Conservation (phyloP, 1,139 yeast species). For the Spathaspora jeffriesii region DNA sequence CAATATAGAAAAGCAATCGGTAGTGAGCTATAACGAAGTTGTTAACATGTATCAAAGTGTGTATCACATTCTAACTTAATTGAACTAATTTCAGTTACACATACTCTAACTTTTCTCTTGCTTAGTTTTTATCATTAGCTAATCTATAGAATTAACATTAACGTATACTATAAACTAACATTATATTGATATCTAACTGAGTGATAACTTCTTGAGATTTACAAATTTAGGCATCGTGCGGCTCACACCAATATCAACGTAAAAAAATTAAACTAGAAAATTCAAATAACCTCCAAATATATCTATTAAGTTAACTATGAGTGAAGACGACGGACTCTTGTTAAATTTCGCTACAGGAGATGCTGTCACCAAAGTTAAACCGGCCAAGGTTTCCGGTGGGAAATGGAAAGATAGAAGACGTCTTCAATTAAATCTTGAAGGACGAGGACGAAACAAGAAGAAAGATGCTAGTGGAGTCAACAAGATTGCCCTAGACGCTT, state of each 20-base stretch:
- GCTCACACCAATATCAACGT: constrained; percentile 1
- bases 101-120: too few species aligned
- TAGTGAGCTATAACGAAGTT: not conserved
- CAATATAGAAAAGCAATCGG: too few species aligned
- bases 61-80: too few species aligned
- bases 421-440: constrained; percentile 48
- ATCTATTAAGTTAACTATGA: not conserved
- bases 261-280: not conserved
- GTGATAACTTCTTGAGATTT: not conserved
- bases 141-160: too few species aligned
- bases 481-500: too few species aligned
- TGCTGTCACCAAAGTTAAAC: constrained; percentile 14
- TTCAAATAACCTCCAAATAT: not conserved
- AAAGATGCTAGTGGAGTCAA: constrained; percentile 36
- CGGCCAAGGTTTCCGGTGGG: constrained; percentile 61
- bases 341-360: constrained; percentile 58
- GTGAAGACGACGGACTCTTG: constrained; percentile 63
- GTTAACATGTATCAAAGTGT: too few species aligned
- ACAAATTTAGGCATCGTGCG: constrained; percentile 4
- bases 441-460: constrained; percentile 35
- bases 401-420: constrained; percentile 79
- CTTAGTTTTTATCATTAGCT: too few species aligned
- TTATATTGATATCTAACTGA: too few species aligned
- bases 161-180: too few species aligned
- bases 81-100: too few species aligned